Base-by-base conservation (phyloP, 2,329 filamentous ascomycete genomes). In the Neocucurbitaria cava region DNA sequence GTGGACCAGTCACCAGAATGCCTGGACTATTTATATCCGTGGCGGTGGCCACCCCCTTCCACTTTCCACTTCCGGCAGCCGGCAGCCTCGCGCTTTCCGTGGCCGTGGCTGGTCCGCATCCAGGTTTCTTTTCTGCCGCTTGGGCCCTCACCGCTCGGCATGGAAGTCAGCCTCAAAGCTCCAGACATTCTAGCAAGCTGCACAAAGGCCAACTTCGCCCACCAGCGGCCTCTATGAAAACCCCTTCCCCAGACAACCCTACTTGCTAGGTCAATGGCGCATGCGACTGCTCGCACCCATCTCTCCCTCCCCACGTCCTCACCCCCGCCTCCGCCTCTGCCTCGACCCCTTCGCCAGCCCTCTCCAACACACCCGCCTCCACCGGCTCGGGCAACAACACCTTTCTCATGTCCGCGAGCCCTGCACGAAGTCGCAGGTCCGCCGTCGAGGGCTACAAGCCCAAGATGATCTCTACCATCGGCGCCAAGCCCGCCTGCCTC, bases 381-480 rank as follows among this genome's bases (percentile, higher is more conserved):
- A 82, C 82, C 23, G 78, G 78, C 58, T 77, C 84, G 44, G 88
- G 85, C 76, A 90, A 89, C 77, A 91, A 90, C 71, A 92, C 93
- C 21, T 96, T 94, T 79, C 87, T 96, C 70, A 95, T 98, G 91
- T 89, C 92, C 17, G 90, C 73, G 41, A 73, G 91, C 70, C 91
- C 92, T 13, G 81, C 87, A 54, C 76, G 79, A 30, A 68, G 59
- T 52, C 72, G 77, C 42, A 73, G 70, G 55, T 80, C 83, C 18
- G 83, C 83, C 55, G 82, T 82, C 51, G 92, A 96, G 72, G 87
- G 87, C 61, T 96, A 96, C 77, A 88, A 89, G 45, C 94, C 94
- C 31, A 90, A 89, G 73, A 90, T 96, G 57, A 94, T 82, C 62
- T 81, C 80, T 30, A 82, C 81, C 10, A 77, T 83, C 46, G 81